A percentile compares a stretch with the other conserved stretches of the same genome.
Evolutionary conservation across 208 protist species (phyloP).

Genomic region (Herpetomonas muscarum): DNA sequence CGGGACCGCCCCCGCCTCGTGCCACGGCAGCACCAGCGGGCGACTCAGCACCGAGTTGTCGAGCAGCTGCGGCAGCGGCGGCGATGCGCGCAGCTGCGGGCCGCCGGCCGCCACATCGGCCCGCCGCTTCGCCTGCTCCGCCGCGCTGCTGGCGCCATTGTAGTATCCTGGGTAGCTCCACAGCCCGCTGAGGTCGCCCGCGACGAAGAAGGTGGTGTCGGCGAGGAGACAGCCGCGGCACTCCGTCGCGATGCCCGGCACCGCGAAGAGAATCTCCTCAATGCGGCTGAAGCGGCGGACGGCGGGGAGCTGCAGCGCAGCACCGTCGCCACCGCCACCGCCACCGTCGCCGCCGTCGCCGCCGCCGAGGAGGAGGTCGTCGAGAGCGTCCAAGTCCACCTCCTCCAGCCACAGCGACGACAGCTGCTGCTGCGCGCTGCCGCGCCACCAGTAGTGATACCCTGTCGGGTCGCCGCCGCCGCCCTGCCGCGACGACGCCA

Average conservation of each 20-base stretch:
- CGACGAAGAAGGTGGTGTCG: slow-evolving; percentile 83
- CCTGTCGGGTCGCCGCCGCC: background rate
- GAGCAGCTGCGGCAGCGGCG: slow-evolving; percentile 14
- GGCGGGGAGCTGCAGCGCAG: slow-evolving; percentile 23
- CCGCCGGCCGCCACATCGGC: background rate
- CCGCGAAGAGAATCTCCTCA: slow-evolving; percentile 86
- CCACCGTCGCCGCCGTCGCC: background rate
- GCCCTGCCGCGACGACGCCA: background rate
- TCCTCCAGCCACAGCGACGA: slow-evolving; percentile 1
- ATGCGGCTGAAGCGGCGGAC: slow-evolving; percentile 74
- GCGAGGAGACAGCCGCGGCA: slow-evolving; percentile 84
- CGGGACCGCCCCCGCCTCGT: slow-evolving; percentile 33
- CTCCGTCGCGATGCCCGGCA: slow-evolving; percentile 81
- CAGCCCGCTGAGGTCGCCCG: slow-evolving; percentile 63
- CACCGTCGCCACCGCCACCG: slow-evolving; percentile 5
- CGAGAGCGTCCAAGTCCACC: background rate
- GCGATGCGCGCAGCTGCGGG: slow-evolving; percentile 3
- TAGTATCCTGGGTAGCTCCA: slow-evolving; percentile 34
- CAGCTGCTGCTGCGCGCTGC: background rate
- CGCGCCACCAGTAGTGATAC: background rate
- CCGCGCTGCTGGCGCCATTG: background rate
- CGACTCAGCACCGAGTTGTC: slow-evolving; percentile 27
- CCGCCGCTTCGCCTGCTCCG: background rate
- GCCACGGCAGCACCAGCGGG: slow-evolving; percentile 53
- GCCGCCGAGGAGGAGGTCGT: background rate